Evolutionary conservation across 345 rosid genomes (phyloP), one percentile per base, ranked within the genome.

Genomic region (Populus nigra): DNA sequence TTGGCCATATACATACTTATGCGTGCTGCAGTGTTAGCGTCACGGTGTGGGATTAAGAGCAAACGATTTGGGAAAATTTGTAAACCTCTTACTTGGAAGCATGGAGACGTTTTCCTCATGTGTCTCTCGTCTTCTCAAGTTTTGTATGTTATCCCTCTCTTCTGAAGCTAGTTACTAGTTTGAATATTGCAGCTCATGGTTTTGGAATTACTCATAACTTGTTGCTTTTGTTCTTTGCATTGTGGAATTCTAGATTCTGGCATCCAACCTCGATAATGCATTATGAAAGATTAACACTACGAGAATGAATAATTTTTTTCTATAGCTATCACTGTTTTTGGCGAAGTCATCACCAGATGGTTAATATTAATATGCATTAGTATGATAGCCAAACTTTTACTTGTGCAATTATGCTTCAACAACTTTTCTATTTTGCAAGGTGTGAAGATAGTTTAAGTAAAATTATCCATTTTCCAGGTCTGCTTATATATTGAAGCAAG

Each of bases 11-110:
- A 95, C 84, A 92, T 95, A 80, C 83, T 95, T 71, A 93, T 95
- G 94, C 94, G 98, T 29, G 99, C 99, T 23, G 88, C 93, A 10
- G 99, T 95, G 18, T 88, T 95, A 82, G 98, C 98, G 18, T 89
- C 97, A 1, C 93, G 97, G 1, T 95, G 99, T 65, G 99, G 99
- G 33, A 93, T 95, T 75, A 95, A 95, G 73, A 95, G 99, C 81
- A 88, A 88, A 75, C 89, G 88, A 61, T 91, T 93, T 77, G 97
- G 96, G 73, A 80, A 78, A 43, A 67, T 88, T n/a, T 95, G 98
- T 80, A 91, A 90, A 82, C 99, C 99, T 39, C 98, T 95, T 77
- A 91, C 99, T 53, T 95, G 99, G 99, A 93, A 91, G 91, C 98
- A 95, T 61, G 97, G 98, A 2, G 99, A 95, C 82, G 77, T 92